phyloP scores from a whole-genome alignment of 768 basidiomycete genomes.

The Boletus pseudopeckii region DNA sequence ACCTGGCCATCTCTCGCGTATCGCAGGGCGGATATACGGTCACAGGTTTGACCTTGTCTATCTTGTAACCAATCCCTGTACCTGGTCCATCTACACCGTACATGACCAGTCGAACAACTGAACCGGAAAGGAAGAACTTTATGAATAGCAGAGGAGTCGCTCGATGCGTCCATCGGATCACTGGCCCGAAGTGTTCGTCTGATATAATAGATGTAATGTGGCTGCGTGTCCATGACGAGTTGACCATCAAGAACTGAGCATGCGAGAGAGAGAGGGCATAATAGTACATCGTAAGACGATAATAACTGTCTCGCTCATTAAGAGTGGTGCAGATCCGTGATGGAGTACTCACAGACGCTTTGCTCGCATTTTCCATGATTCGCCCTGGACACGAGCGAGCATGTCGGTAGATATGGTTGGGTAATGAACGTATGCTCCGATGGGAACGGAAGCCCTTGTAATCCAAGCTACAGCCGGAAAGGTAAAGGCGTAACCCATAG shows the following conservation, averaged over 20 bases:
- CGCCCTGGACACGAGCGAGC: constrained; percentile 66
- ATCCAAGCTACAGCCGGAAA: constrained; percentile 73
- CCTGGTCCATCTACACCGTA: background rate
- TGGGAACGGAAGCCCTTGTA: constrained; percentile 50
- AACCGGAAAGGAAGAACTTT: constrained; percentile 23
- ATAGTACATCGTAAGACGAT: constrained; percentile 79
- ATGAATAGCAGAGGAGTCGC: constrained; percentile 41
- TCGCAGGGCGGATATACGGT: constrained; percentile 94
- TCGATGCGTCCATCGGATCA: constrained; percentile 45
- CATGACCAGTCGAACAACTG: background rate
- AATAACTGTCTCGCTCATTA: constrained; percentile 57
- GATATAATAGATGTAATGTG: constrained; percentile 76
- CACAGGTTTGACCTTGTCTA: constrained; percentile 8
- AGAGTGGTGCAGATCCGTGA: background rate
- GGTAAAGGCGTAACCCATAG: constrained; percentile 97
- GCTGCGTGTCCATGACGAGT: constrained; percentile 90
- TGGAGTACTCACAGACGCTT: constrained; percentile 26
- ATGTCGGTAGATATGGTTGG: constrained; percentile 95
- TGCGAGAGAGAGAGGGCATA: constrained; percentile 73
- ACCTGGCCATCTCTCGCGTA: constrained; percentile 63
- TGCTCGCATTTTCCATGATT: constrained; percentile 24
- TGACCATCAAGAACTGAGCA: constrained; percentile 84
- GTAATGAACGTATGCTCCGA: constrained; percentile 94
- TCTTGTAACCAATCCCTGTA: background rate
- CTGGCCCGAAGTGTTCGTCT: constrained; percentile 43